These are phyloP conservation scores for Suhomyces wounanorum DNA, from an alignment of 1,139 yeast species.

Conservation along the genomic window DNA sequence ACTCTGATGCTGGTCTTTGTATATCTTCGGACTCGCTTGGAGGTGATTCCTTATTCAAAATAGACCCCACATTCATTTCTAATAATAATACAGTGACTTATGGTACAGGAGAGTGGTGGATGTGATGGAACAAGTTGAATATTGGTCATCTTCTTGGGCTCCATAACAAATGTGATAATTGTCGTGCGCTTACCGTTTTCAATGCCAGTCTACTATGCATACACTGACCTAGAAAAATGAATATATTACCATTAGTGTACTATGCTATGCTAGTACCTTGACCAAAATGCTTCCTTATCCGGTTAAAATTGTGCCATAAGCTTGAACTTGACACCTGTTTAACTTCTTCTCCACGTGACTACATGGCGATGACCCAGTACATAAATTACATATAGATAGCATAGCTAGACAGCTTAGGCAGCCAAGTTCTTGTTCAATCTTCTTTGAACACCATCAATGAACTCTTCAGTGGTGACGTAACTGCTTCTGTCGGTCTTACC, in stretches of 20 bases:
- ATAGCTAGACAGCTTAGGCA: neutral
- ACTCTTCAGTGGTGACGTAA: slow-evolving; percentile 76
- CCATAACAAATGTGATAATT: neutral
- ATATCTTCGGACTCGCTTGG: slow-evolving; percentile 28
- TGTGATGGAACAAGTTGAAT: neutral
- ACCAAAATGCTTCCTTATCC: no score
- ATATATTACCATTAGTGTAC: no score
- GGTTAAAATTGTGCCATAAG: no score
- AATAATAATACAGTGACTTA: slow-evolving; percentile 2
- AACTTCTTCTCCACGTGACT: neutral
- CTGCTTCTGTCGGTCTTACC: slow-evolving; percentile 66
- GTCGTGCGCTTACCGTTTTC: slow-evolving; percentile 1
- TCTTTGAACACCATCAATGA: slow-evolving; percentile 68
- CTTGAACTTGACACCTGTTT: no score
- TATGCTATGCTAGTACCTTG: no score
- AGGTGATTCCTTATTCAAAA: slow-evolving; percentile 46
- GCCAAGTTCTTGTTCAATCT: slow-evolving; percentile 41
- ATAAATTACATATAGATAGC: neutral
- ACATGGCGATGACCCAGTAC: neutral
- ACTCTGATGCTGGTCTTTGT: slow-evolving; percentile 25
- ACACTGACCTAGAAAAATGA: neutral
- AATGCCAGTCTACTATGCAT: neutral
- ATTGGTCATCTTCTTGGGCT: neutral
- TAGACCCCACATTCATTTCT: slow-evolving; percentile 50
- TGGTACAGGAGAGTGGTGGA: neutral